Conservation (phyloP, 2,329 filamentous ascomycete genomes). For the Lanzia echinophila region DNA sequence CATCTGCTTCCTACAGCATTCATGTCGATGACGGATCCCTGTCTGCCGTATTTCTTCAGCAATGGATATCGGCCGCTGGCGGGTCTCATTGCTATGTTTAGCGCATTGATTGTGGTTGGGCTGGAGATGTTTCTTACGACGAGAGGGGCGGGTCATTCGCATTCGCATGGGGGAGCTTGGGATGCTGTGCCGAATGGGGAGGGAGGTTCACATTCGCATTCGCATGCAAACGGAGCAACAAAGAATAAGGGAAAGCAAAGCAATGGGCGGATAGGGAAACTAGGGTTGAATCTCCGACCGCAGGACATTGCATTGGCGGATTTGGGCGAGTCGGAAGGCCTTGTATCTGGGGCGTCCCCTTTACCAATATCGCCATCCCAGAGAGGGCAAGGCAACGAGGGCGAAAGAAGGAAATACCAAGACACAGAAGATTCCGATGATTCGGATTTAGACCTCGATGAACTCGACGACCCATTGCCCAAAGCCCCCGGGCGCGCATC, state of each 20-base stretch:
- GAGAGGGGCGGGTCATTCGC: slow-evolving; percentile 54
- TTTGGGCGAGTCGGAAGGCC: slow-evolving; percentile 44
- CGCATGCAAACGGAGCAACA: slow-evolving; percentile 25
- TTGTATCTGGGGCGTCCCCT: slow-evolving; percentile 54
- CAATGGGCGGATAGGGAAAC: slow-evolving; percentile 25
- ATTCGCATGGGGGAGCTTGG: slow-evolving; percentile 41
- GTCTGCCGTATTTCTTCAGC: slow-evolving; percentile 73
- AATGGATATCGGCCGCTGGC: slow-evolving; percentile 72
- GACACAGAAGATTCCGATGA: slow-evolving; percentile 21
- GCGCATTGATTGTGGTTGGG: slow-evolving; percentile 73
- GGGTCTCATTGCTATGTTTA: slow-evolving; percentile 74
- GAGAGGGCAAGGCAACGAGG: slow-evolving; percentile 9
- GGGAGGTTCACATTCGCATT: slow-evolving; percentile 34
- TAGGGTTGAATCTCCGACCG: slow-evolving; percentile 36
- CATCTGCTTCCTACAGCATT: slow-evolving; percentile 59
- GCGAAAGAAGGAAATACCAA: slow-evolving; percentile 27
- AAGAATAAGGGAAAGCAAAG: slow-evolving; percentile 18
- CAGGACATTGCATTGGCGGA: slow-evolving; percentile 46
- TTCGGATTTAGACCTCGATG: slow-evolving; percentile 53
- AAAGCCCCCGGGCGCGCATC: slow-evolving; percentile 17
- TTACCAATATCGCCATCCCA: slow-evolving; percentile 47
- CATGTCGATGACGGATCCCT: slow-evolving; percentile 52
- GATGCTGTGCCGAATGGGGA: slow-evolving; percentile 21
- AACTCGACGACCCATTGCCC: slow-evolving; percentile 41
- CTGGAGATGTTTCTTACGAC: slow-evolving; percentile 87